Evolutionary conservation across 2,329 filamentous ascomycete species (phyloP), one percentile per base, ranked within the genome.

Genomic region (Aurifilum marmelostoma): DNA sequence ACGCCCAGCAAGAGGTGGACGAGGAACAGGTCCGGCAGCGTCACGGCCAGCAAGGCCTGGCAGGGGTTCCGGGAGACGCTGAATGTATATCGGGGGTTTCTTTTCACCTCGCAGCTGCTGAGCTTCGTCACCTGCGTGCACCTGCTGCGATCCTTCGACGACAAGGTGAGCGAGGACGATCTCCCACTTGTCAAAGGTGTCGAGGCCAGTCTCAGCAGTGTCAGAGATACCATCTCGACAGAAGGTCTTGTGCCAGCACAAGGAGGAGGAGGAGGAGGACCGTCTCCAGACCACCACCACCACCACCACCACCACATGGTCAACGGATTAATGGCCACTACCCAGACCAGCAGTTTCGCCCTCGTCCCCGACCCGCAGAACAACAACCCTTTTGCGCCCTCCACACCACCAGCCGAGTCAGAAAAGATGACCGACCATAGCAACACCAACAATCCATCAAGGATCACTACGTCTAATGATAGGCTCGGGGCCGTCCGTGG

Each of bases 71-170:
- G 71, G 27, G 70, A 73, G 56, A 69, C 73, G 59, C 65, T 76
- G 59, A 68, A 67, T 14, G 70, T 71, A 34, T 72, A 75, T 56
- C 68, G 68, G 21, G 63, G 66, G 12, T 71, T 73, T 67, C 61
- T 72, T n/a, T 64, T 63, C 11, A 72, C 73, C 29, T 71, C 75
- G 50, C 61, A 71, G n/a, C 67, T 75, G 21, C 71, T 75, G n/a
- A 72, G 71, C 47, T 75, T 75, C 69, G 70, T 71, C 18, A 66
- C 71, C 12, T 72, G 71, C 27, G 64, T 76, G 14, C 68, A 72
- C 34, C 67, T 71, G 65, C 70, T 74, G 43, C 74, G 74, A 63
- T 67, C 67, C 1, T 74, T 73, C 32, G 75, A 76, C 67, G 71
- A 71, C 41, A 71, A 75, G 65, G 72, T 73, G 52, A 71, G 67